Evolutionary conservation across 2,329 filamentous ascomycete genomes (phyloP), one percentile per base, ranked within the genome.

Genomic region (Aureobasidium pullulans): DNA sequence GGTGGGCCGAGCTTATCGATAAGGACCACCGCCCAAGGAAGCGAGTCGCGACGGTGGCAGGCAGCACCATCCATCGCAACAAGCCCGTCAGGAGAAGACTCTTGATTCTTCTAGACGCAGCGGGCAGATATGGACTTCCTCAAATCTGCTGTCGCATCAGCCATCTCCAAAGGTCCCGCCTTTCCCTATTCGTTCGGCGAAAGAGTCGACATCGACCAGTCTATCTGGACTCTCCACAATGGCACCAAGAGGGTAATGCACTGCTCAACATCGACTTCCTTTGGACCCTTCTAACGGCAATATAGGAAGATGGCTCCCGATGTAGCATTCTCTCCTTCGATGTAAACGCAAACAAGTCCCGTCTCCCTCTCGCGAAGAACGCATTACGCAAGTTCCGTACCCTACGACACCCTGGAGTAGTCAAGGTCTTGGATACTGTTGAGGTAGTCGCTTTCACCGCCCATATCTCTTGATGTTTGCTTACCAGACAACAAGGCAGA

Each of bases 241-340:
- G 94, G 90, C 69, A 96, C 89, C 59, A 94, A 88, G 77, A 85
- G 90, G 76, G 92, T 94, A 81, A 32, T 32, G 28, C 31, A 29
- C 15, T 15, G 15, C 15, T 10, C 19, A 13, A 1, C 3, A n/a
- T 37, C 13, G 11, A n/a, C 36, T 3, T 6, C 3, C n/a, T 13
- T 16, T 23, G 2, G 2, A 23, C 32, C 10, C 16, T 6, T 32
- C 54, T 57, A 43, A 57, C 54, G 31, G 10, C 23, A 19, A 9
- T 40, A 6, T 67, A 96, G 91, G 92, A 97, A 76, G 93, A 97
- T 72, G 86, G 90, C 36, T 96, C 91, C 4, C 86, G 90, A 67
- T 99, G 94, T 76, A 96, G 91, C 76, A 92, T 99, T 65, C 96
- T 99, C 76, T 90, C 91, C 66, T 99, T 99, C 79, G 93, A 99